These are phyloP conservation scores for Antitrichia curtipendula DNA, from an alignment of 225 moss, liverwort and hornwort species.

Conservation along the genomic window DNA sequence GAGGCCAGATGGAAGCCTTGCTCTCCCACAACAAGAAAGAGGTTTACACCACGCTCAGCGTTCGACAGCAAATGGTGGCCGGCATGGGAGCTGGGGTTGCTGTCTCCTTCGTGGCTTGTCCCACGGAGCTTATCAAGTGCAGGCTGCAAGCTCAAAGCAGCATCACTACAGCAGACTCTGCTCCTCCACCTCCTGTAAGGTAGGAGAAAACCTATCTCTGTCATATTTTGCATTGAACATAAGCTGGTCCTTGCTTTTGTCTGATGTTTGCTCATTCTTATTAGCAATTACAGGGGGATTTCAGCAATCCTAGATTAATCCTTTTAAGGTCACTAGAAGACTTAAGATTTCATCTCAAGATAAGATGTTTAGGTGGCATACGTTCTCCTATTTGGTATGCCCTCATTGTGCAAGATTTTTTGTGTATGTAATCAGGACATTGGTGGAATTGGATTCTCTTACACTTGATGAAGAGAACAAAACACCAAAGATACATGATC, in stretches of 20 bases:
- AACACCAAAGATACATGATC: neutral
- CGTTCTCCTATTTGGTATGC: neutral
- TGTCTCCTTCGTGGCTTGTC: constrained; percentile 37
- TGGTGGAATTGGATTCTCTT: neutral
- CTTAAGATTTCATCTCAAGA: neutral
- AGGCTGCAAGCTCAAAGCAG: constrained; percentile 63
- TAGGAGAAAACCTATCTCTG: neutral
- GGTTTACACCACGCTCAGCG: constrained; percentile 23
- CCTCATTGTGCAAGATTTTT: neutral
- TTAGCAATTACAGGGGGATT: neutral
- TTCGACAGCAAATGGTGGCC: constrained; percentile 48
- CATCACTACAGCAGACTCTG: neutral
- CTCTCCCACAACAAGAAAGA: constrained; percentile 17
- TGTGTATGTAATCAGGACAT: neutral
- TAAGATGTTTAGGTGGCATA: neutral
- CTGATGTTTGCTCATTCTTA: neutral
- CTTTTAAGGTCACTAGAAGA: neutral
- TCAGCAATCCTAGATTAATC: neutral
- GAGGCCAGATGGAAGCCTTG: constrained; percentile 68
- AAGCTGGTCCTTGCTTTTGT: neutral
- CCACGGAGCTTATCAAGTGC: constrained; percentile 37
- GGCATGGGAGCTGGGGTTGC: constrained; percentile 35
- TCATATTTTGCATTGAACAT: neutral
- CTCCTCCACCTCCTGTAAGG: neutral
- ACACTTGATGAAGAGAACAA: neutral